Evolutionary conservation across 305 asterid genomes (phyloP).

Genomic region (Striga hermonthica): DNA sequence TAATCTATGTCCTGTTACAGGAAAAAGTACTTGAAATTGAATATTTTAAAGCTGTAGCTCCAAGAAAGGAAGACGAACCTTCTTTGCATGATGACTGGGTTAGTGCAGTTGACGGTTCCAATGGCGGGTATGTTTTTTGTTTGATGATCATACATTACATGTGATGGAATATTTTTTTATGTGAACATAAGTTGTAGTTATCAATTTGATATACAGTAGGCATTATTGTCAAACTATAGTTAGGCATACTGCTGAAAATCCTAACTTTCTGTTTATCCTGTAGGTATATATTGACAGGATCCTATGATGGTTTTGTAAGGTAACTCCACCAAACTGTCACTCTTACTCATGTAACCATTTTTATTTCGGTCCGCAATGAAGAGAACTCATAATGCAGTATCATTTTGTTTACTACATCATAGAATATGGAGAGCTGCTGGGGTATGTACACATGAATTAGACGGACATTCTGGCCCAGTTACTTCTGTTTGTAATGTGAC

Average conservation of each 20-base stretch:
- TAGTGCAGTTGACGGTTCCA: conserved; percentile 90
- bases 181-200: conserved; percentile 23
- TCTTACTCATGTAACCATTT: conserved; percentile 17
- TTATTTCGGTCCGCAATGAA: conserved; percentile 14
- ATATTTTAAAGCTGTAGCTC: conserved; percentile 77
- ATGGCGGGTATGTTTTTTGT: conserved; percentile 49
- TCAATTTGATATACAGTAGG: conserved; percentile 18
- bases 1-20: conserved; percentile 38
- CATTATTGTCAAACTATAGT: neutral
- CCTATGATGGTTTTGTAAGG: conserved; percentile 95
- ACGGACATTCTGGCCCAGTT: conserved; percentile 82
- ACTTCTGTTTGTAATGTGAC: conserved; percentile 65
- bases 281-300: conserved; percentile 88
- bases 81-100: conserved; percentile 91
- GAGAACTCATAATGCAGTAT: conserved; percentile 19
- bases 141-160: conserved; percentile 3
- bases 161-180: conserved; percentile 17
- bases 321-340: conserved; percentile 29
- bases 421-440: conserved; percentile 95
- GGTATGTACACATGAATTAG: conserved; percentile 65
- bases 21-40: conserved; percentile 88
- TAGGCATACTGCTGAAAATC: conserved; percentile 8
- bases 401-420: conserved; percentile 31
- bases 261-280: conserved; percentile 26
- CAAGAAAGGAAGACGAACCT: conserved; percentile 78